Base-by-base conservation (phyloP, 2,329 filamentous ascomycete genomes). In the Exophiala calicioides region DNA sequence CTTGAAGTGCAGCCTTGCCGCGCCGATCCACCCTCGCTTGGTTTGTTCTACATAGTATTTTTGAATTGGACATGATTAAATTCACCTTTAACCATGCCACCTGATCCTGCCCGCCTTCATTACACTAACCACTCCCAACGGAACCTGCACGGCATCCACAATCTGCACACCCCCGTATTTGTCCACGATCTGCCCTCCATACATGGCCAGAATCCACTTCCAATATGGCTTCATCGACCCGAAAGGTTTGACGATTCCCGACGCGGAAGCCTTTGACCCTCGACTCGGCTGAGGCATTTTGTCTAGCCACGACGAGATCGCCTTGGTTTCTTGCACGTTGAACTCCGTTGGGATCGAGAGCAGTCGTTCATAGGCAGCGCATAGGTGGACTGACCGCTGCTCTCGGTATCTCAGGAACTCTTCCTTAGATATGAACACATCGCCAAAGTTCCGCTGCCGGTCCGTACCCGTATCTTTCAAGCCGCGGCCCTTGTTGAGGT, bases 51-150 rank as follows among this genome's bases (percentile, higher is more conserved):
- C n/a, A n/a, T n/a, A n/a, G n/a, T n/a, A n/a, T n/a, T n/a, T n/a
- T n/a, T n/a, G n/a, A n/a, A n/a, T 27, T 27, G 24, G 24, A 12
- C 24, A 27, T 27, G n/a, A n/a, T n/a, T n/a, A n/a, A n/a, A n/a
- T n/a, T n/a, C n/a, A n/a, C n/a, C n/a, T 18, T 61, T 56, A 70
- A 9, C 66, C 62, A 54, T 70, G 66, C 70, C 69, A 72, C 47
- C 66, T 60, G 19, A 72, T 64, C 35, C 63, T 66, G 2, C 66
- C 67, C 47, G 68, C 61, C 52, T 65, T 65, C 55, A 72, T 53
- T 2, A 70, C 66, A 56, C 69, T 67, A 12, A 72, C 61, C 7
- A 73, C 68, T 8, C 70, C 70, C 33, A 72, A 46, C 2, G 70
- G 69, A 58, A 73, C 65, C 26, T 66, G 67, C 39, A 65, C 65